These are phyloP conservation scores for Cercospora sojina DNA, from an alignment of 2,329 filamentous ascomycete genomes.

Conservation along the genomic window DNA sequence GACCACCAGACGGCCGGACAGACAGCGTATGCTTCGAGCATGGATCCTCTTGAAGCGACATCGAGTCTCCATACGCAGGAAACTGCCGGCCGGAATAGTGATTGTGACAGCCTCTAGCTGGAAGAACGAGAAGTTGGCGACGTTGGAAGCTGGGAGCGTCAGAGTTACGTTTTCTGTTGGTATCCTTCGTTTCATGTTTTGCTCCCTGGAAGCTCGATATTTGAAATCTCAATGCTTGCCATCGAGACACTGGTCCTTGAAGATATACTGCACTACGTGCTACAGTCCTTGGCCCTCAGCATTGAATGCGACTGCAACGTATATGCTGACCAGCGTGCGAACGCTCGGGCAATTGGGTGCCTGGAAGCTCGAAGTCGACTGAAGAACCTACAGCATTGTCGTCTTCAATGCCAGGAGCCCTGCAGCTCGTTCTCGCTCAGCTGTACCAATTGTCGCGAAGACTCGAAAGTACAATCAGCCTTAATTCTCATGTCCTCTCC, in stretches of 20 bases:
- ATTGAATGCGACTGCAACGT: neutral
- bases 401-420: neutral
- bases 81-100: neutral
- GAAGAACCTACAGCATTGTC: neutral
- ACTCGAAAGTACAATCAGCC: neutral
- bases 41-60: neutral
- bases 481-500: neutral
- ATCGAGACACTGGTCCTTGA: neutral
- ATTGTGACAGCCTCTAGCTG: neutral
- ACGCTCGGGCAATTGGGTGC: neutral
- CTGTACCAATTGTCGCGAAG: neutral
- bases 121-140: neutral
- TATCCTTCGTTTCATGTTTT: neutral
- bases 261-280: neutral
- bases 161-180: neutral
- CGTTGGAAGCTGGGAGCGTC: neutral
- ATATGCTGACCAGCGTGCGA: neutral
- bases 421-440: neutral
- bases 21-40: neutral
- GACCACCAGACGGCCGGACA: neutral
- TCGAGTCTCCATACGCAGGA: neutral
- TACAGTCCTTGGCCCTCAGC: no score
- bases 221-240: neutral
- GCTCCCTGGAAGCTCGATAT: neutral
- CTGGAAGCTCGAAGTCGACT: neutral